Evolutionary conservation across 2,329 filamentous ascomycete genomes (phyloP).

Genomic region (Thelonectria blattea): DNA sequence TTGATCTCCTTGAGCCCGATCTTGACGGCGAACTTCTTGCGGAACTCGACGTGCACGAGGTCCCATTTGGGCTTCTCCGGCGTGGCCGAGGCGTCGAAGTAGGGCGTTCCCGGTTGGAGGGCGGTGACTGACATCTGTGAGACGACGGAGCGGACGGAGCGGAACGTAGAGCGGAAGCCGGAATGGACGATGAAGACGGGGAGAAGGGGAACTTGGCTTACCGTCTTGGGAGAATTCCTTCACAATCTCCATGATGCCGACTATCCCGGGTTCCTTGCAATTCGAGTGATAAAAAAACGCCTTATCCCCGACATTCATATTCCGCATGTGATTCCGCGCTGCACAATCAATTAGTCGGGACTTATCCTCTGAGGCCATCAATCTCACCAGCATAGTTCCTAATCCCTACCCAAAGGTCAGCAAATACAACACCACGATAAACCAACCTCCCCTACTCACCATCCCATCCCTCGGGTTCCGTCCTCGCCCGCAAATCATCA

Average conservation of each 20-base stretch:
- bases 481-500: conserved; percentile 78
- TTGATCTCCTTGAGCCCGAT: conserved; percentile 77
- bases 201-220: no score
- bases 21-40: conserved; percentile 76
- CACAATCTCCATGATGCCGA: conserved; percentile 88
- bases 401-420: conserved; percentile 47
- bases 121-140: conserved; percentile 43
- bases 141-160: rapidly evolving
- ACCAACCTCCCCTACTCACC: conserved; percentile 63
- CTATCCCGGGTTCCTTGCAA: conserved; percentile 87
- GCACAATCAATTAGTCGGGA: background rate
- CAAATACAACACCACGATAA: background rate
- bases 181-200: no score
- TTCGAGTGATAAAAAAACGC: conserved; percentile 99
- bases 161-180: no score
- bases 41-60: conserved; percentile 86
- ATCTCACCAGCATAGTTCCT: conserved; percentile 53
- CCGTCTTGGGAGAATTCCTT: conserved; percentile 81
- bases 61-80: conserved; percentile 70
- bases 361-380: rapidly evolving
- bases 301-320: conserved; percentile 89
- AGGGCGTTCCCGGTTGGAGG: conserved; percentile 57
- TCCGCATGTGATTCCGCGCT: conserved; percentile 87
- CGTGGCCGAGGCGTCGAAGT: conserved; percentile 81
- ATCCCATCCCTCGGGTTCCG: conserved; percentile 87